Evolutionary conservation across 805 yeast genomes (phyloP), one percentile per base, ranked within the genome.

Genomic region (Candida nitratophila): DNA sequence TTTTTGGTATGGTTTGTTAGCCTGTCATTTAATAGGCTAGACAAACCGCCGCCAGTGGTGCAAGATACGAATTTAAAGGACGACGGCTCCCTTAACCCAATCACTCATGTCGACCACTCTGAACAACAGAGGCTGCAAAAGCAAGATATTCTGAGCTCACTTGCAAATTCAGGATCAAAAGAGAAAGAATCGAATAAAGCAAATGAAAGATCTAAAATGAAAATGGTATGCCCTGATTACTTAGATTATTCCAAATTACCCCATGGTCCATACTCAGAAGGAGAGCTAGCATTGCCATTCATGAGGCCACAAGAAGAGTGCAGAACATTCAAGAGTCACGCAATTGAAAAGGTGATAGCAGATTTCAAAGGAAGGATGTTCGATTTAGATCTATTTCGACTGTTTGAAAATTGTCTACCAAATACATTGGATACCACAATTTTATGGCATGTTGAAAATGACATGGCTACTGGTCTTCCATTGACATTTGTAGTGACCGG

Each of bases 341-440:
- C 76, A 0, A 81, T 89, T 3, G 96, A 88, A 50, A 52, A 55
- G 15, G 64, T 80, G 31, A 76, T 88, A 20, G 57, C 50, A 2
- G 81, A 78, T 41, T 65, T 86, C 58, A 73, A 65, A 40, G 41
- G 42, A 12, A 68, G 73, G 49, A 65, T 86, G 17, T 57, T 59
- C 31, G 82, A 81, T 57, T 74, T 73, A 0, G 96, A 88, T 59
- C 62, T 89, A 42, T 84, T 83, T 3, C 65, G 91, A 41, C 61
- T 88, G 45, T 73, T 88, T 52, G 96, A 88, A 55, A 88, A 88
- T 59, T 73, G 91, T 37, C 72, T 87, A 46, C 96, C 96, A 7
- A 88, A 88, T 59, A 88, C 96, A 0, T 64, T 88, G 43, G 96
- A 88, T 55, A 88, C 96, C 1, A 87, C 96, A 0, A 77, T 88